Evolutionary conservation across 2,329 filamentous ascomycete species (phyloP).

Genomic region (Zasmidium cellare): DNA sequence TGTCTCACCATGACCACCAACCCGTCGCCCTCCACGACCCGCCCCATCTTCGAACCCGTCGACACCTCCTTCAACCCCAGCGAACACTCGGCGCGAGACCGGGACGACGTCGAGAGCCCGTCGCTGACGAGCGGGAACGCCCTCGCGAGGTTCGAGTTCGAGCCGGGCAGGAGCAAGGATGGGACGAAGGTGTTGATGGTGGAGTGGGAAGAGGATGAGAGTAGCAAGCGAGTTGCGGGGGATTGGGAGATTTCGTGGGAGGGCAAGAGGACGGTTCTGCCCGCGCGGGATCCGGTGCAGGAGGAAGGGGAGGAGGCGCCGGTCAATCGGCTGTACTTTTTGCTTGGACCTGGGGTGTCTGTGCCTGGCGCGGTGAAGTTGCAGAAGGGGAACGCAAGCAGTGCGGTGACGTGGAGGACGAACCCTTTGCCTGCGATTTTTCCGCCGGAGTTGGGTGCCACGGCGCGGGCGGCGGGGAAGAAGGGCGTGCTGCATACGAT

Average conservation of each 20-base stretch:
- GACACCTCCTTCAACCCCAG: constrained; percentile 39
- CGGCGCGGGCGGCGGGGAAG: constrained; percentile 65
- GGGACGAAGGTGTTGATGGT: constrained; percentile 93
- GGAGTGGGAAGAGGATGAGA: constrained; percentile 73
- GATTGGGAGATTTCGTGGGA: constrained; percentile 83
- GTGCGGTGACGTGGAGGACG: constrained; percentile 56
- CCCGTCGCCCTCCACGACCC: constrained; percentile 13
- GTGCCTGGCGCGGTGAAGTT: constrained; percentile 74
- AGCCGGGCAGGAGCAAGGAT: constrained; percentile 67
- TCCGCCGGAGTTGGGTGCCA: constrained; percentile 69
- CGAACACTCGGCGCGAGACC: constrained; percentile 7
- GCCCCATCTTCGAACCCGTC: constrained; percentile 42
- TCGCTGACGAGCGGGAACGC: constrained; percentile 56
- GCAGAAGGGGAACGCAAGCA: constrained; percentile 32
- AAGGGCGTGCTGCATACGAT: constrained; percentile 85
- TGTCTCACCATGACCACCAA: constrained; percentile 4
- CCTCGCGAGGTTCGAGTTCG: constrained; percentile 86
- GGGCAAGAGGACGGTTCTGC: constrained; percentile 70
- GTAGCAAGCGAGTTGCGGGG: constrained; percentile 47
- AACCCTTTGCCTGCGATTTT: constrained; percentile 88
- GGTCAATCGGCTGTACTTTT: constrained; percentile 71
- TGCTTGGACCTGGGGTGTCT: constrained; percentile 70
- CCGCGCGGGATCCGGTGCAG: constrained; percentile 57
- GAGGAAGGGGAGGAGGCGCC: constrained; percentile 26
- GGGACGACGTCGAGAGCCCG: constrained; percentile 42